Conservation (phyloP, 202 grass and related monocot genomes). For the Carex arenaria region DNA sequence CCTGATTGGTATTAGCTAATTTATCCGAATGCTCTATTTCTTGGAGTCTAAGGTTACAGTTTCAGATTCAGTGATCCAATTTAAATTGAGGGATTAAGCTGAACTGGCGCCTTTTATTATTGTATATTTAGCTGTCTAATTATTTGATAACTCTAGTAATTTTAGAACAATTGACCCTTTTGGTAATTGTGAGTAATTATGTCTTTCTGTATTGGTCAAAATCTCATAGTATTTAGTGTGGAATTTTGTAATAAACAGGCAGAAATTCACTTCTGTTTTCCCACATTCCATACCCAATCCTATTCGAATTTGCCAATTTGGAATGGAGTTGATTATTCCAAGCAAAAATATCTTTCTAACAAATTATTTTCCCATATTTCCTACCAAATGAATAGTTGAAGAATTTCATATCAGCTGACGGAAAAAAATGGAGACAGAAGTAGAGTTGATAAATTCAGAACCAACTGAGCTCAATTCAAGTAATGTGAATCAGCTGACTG, state of each 20-base stretch:
- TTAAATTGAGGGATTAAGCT: not conserved
- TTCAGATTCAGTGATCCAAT: not conserved
- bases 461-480: conserved; percentile 3
- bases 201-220: not conserved
- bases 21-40: not conserved
- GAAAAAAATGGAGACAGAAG: conserved; percentile 37
- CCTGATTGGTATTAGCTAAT: not conserved
- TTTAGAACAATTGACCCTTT: not conserved
- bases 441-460: conserved; percentile 18
- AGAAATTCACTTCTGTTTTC: not conserved
- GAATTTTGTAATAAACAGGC: not conserved
- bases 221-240: not conserved
- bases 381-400: not conserved
- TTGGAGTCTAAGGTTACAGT: not conserved
- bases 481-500: conserved; percentile 31
- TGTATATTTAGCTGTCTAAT: not conserved
- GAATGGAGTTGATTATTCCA: not conserved
- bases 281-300: not conserved
- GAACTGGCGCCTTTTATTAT: not conserved
- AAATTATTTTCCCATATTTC: not conserved
- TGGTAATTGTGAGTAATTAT: not conserved
- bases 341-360: not conserved
- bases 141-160: not conserved
- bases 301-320: not conserved
- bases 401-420: not conserved